These are phyloP conservation scores for Ogataea corticis DNA, from an alignment of 805 yeast genomes.

Conservation along the genomic window DNA sequence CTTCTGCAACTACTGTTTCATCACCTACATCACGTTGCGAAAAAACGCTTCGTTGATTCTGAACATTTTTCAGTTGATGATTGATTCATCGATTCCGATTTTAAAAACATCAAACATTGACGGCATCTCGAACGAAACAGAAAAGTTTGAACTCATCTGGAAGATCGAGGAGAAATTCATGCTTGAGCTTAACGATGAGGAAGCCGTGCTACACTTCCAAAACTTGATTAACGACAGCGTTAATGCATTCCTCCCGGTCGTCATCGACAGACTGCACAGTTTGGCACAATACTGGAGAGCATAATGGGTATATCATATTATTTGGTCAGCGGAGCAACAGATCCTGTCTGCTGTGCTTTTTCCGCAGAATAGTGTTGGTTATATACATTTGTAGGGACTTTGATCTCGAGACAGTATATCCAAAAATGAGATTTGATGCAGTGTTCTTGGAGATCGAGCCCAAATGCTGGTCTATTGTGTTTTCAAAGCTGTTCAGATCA, in stretches of 20 bases:
- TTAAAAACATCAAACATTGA: constrained; percentile 45
- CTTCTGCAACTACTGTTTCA: constrained; percentile 91
- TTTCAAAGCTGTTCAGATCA: constrained; percentile 20
- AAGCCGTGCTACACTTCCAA: constrained; percentile 93
- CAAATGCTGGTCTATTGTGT: constrained; percentile 18
- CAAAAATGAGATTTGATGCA: constrained; percentile 35
- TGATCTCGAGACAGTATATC: constrained; percentile 30
- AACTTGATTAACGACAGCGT: constrained; percentile 92
- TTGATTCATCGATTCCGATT: constrained; percentile 90
- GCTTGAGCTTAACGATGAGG: constrained; percentile 91
- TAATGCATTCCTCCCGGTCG: constrained; percentile 89
- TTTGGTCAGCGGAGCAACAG: constrained; percentile 9
- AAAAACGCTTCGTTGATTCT: constrained; percentile 87
- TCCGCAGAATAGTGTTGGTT: constrained; percentile 23
- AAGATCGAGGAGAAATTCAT: constrained; percentile 94
- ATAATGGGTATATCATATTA: constrained; percentile 28
- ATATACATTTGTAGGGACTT: constrained; percentile 30
- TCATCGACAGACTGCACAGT: constrained; percentile 91
- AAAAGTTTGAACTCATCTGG: constrained; percentile 81
- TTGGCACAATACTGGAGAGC: constrained; percentile 98
- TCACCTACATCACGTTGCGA: constrained; percentile 86
- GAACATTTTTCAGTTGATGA: constrained; percentile 90
- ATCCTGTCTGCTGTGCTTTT: constrained; percentile 20
- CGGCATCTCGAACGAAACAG: constrained; percentile 46
- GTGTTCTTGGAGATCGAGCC: constrained; percentile 20